Base-by-base conservation (phyloP, 2,329 filamentous ascomycete genomes). In the Talaromyces funiculosus region DNA sequence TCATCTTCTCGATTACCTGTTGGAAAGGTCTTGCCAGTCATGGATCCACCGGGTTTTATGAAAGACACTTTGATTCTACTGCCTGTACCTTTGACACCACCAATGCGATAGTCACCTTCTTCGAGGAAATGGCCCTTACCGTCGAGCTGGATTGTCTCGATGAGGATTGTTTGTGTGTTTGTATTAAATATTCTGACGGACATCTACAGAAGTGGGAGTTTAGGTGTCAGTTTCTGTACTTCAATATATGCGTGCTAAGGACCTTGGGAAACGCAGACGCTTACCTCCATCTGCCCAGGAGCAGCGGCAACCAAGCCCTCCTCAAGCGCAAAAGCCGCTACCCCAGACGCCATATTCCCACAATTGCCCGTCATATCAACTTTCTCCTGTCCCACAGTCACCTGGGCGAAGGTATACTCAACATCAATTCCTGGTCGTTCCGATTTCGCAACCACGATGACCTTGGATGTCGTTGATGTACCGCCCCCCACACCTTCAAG, bases 401-500 rank as follows among this genome's bases (percentile, higher is more conserved):
- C 77, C 55, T 86, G 84, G 2, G 86, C 82, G 69, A 90, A 90
- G 0, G 86, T 90, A 69, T 86, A 90, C 60, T 88, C 83, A 12
- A 89, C 78, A 66, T 89, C 83, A 0, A 79, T 78, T 14, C 76
- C 79, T 0, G 73, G 62, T 4, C 77, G 72, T 3, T 70, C 64
- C 1, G 83, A 80, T 1, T 76, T 77, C 3, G 80, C 80, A 9
- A 90, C 77, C 1, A 90, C 77, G 68, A 86, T 87, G 22, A 90
- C 78, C 70, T 90, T 90, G 58, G 84, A 87, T 3, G 87, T 83
- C 16, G 82, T 85, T 3, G 85, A 87, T 38, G 86, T 78, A 12
- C 86, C 86, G 0, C 83, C 86, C 3, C 87, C 87, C 72, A 90
- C 80, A 18, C 87, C 87, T 68, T 90, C 80, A 1, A 90, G 81